Conservation (phyloP, 768 basidiomycete species). For the Tricholoma hemisulphureum region DNA sequence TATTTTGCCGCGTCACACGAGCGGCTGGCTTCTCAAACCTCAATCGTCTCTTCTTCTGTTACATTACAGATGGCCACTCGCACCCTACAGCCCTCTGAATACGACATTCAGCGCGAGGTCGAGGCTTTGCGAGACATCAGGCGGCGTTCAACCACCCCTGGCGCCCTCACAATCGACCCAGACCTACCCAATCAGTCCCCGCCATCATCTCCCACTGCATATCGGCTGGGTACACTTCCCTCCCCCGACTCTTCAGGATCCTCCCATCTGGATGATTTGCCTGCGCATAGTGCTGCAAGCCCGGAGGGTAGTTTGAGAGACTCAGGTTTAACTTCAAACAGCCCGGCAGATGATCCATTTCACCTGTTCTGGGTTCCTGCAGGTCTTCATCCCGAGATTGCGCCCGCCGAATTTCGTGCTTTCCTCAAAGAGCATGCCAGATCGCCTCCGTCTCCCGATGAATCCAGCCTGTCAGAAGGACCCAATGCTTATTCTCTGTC, state of each 20-base stretch:
- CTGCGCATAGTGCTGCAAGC: constrained; percentile 26
- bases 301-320: constrained; percentile 23
- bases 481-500: constrained; percentile 43
- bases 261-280: constrained; percentile 15
- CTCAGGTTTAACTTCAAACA: constrained; percentile 28
- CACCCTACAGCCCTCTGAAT: constrained; percentile 72
- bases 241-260: constrained; percentile 6
- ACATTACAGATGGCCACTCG: constrained; percentile 35
- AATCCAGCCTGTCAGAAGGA: constrained; percentile 33
- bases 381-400: constrained; percentile 93
- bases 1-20: constrained; percentile 2
- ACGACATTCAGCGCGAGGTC: constrained; percentile 85
- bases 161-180: constrained; percentile 83
- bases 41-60: constrained; percentile 9
- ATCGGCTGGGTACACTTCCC: constrained; percentile 42
- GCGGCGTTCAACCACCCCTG: constrained; percentile 81
- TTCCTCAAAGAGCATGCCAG: constrained; percentile 94
- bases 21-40: background rate
- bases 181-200: constrained; percentile 81
- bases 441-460: constrained; percentile 49
- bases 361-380: constrained; percentile 99
- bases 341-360: constrained; percentile 69
- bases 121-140: constrained; percentile 82
- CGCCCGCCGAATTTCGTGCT: constrained; percentile 91
- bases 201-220: constrained; percentile 55